phyloP scores from a whole-genome alignment of 139 green algal genomes.

The Desmodesmus armatus region DNA sequence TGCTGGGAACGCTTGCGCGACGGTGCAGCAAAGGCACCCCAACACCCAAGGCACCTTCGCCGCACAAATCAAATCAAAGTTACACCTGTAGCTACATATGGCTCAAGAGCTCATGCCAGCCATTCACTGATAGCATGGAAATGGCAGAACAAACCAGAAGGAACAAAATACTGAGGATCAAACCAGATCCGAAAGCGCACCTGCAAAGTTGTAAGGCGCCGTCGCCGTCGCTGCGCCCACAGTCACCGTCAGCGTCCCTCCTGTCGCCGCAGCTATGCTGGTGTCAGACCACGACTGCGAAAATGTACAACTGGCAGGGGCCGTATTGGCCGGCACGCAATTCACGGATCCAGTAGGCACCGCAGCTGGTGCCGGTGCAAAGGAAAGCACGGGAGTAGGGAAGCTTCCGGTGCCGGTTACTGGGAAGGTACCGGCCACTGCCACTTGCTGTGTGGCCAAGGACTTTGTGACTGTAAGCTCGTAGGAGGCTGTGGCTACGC shows the following conservation, averaged over 20 bases:
- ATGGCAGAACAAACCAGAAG: too few species aligned
- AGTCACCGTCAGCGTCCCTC: conserved; percentile 3
- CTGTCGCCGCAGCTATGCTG: not conserved
- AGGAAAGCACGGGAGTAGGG: not conserved
- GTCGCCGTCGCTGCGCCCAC: too few species aligned
- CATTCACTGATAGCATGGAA: too few species aligned
- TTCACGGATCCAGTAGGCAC: not conserved
- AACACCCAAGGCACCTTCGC: too few species aligned
- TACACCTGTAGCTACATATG: too few species aligned
- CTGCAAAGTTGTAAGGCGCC: not conserved
- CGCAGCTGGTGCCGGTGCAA: not conserved
- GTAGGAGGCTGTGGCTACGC: conserved; percentile 14
- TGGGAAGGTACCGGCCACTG: not conserved
- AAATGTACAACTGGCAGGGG: not conserved
- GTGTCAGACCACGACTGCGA: not conserved
- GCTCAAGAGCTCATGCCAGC: too few species aligned
- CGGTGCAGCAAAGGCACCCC: too few species aligned
- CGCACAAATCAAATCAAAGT: too few species aligned
- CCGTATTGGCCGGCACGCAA: not conserved
- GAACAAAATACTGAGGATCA: too few species aligned
- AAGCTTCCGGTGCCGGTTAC: not conserved
- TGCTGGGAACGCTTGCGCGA: too few species aligned
- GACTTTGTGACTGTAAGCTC: not conserved
- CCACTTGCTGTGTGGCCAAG: not conserved
- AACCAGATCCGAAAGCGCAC: too few species aligned